Evolutionary conservation across 1,139 yeast species (phyloP).

Genomic region (Suhomyces yuchorum): DNA sequence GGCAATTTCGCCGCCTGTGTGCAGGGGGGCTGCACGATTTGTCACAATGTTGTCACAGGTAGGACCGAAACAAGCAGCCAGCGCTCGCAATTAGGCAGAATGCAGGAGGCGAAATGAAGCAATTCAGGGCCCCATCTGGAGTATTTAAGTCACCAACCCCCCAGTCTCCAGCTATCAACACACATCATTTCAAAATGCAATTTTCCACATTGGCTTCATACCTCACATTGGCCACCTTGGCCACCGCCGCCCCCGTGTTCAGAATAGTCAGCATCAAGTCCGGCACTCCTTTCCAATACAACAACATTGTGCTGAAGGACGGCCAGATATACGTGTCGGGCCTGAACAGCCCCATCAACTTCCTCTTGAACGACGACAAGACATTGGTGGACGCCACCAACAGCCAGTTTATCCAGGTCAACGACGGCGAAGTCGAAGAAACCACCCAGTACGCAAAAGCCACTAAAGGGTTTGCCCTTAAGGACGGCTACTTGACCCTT

Average conservation of each 20-base stretch:
- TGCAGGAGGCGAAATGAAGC: conserved; percentile 3
- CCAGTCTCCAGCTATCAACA: neutral
- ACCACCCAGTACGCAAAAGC: conserved; percentile 1
- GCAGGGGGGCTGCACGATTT: conserved; percentile 1
- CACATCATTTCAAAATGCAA: conserved; percentile 10
- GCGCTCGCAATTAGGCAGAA: conserved; percentile 2
- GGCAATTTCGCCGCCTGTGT: conserved; percentile 3
- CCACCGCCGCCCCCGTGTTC: conserved; percentile 26
- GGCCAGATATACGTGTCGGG: conserved; percentile 8
- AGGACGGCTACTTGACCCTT: conserved; percentile 13
- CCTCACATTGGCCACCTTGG: conserved; percentile 23
- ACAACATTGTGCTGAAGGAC: conserved; percentile 5
- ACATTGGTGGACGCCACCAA: conserved; percentile 10
- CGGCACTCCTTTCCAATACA: conserved; percentile 11
- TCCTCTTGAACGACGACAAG: conserved; percentile 11
- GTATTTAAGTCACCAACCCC: conserved; percentile 3
- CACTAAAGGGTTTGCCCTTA: conserved; percentile 10
- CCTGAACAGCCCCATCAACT: conserved; percentile 4
- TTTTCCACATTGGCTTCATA: conserved; percentile 18
- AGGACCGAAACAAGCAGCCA: neutral
- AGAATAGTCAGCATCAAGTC: conserved; percentile 11
- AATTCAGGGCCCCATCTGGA: conserved; percentile 1
- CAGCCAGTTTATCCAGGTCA: conserved; percentile 8
- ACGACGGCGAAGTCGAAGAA: conserved; percentile 24
- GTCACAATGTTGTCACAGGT: conserved; percentile 2